These are phyloP conservation scores for Phoma herbarum DNA, from an alignment of 2,329 filamentous ascomycete species.

Conservation along the genomic window DNA sequence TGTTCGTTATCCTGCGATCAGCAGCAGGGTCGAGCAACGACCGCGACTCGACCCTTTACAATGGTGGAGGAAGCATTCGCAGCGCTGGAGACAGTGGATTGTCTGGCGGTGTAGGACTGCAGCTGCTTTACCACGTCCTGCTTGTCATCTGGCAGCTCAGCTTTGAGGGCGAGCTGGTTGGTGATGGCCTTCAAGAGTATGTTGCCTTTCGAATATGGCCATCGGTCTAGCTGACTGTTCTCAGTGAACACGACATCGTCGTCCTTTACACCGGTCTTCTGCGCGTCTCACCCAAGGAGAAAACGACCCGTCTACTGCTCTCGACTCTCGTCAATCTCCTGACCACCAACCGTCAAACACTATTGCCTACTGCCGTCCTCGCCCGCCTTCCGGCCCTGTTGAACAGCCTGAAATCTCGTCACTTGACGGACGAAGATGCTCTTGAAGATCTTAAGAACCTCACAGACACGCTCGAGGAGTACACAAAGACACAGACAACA, in stretches of 20 bases:
- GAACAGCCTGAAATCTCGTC: conserved; percentile 63
- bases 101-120: conserved; percentile 83
- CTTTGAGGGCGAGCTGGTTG: conserved; percentile 77
- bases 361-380: conserved; percentile 85
- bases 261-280: conserved; percentile 92
- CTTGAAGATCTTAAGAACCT: conserved; percentile 59
- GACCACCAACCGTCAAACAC: conserved; percentile 70
- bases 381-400: conserved; percentile 77
- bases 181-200: conserved; percentile 86
- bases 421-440: conserved; percentile 62
- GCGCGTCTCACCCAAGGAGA: conserved; percentile 93
- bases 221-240: conserved; percentile 24
- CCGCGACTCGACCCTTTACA: conserved; percentile 67
- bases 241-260: conserved; percentile 89
- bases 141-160: conserved; percentile 96
- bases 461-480: conserved; percentile 79
- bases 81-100: conserved; percentile 67
- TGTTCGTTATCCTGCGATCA: conserved; percentile 80
- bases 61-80: conserved; percentile 63
- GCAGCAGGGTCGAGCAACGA: conserved; percentile 79
- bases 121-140: conserved; percentile 92
- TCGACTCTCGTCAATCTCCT: conserved; percentile 91
- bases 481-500: conserved; percentile 74
- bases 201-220: conserved; percentile 39
- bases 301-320: conserved; percentile 90